Conservation (phyloP, 352 stramenopile species). For the Globisporangium canariense region DNA sequence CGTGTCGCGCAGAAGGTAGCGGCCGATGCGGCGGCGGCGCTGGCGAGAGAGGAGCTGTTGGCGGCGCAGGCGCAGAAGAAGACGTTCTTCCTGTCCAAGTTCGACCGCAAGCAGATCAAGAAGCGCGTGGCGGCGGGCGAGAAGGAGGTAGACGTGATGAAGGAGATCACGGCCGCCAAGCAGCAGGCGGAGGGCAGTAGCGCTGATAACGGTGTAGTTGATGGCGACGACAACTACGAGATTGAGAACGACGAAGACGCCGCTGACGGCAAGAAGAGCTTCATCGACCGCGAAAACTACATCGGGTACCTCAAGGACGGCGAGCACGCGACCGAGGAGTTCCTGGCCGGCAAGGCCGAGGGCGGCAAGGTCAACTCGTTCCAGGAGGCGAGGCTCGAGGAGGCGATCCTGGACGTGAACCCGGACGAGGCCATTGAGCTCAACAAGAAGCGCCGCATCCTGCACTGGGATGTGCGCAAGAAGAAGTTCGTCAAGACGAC, state of each 20-base stretch:
- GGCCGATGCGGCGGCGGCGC: conserved; percentile 5
- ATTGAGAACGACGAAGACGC: conserved; percentile 27
- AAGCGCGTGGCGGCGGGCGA: conserved; percentile 79
- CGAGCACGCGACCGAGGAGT: conserved; percentile 73
- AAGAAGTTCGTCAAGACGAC: conserved; percentile 95
- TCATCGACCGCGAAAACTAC: conserved; percentile 85
- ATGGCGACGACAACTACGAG: conserved; percentile 9
- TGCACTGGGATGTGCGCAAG: conserved; percentile 99
- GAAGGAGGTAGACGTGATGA: conserved; percentile 73
- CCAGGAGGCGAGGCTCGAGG: conserved; percentile 88
- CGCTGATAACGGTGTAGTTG: not conserved
- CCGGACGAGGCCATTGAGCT: conserved; percentile 97
- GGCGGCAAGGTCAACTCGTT: conserved; percentile 79
- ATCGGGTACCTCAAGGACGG: conserved; percentile 82
- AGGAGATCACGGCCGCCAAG: conserved; percentile 50
- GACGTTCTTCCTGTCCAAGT: conserved; percentile 91
- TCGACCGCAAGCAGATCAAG: conserved; percentile 93
- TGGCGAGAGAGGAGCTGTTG: conserved; percentile 9
- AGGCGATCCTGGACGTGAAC: conserved; percentile 97
- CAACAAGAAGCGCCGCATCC: conserved; percentile 96
- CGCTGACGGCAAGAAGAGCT: conserved; percentile 27
- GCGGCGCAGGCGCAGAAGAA: conserved; percentile 39
- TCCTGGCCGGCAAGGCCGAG: conserved; percentile 67
- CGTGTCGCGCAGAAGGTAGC: conserved; percentile 12
- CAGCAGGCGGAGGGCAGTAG: conserved; percentile 16